Base-by-base conservation (phyloP, 768 basidiomycete genomes). In the Hemileccinum impolitum region DNA sequence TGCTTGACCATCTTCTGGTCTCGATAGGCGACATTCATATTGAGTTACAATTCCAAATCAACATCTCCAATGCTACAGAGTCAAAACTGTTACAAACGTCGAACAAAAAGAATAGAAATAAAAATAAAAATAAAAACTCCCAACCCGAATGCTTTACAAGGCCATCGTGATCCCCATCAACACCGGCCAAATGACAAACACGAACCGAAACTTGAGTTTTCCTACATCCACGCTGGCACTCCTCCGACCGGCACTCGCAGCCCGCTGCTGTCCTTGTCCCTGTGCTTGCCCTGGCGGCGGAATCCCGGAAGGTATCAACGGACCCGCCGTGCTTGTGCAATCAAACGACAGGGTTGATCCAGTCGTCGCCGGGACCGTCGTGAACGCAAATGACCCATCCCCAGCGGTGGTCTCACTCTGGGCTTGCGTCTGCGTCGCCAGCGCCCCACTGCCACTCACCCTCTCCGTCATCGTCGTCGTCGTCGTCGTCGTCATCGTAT, bases 131-230 rank as follows among this genome's bases (percentile, higher is more conserved):
- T 3, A 8, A n/a, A 23, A 6, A 32, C 11, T 1, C n/a, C 31
- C 25, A n/a, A n/a, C 23, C 23, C 23, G 6, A 9, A 2, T 4
- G 15, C n/a, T 62, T n/a, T 52, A 82, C 41, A 80, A 56, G 5
- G 79, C 78, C 75, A 84, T 74, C 31, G 76, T 73, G 39, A 81
- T 63, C 2, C 81, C 82, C 46, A 82, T 68, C 44, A 83, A 59
- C 7, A 77, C 72, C 30, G 81, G 79, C 77, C 80, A 82, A 19
- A 78, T 62, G 51, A 82, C 68, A 47, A 78, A 79, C 51, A 78
- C 69, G 40, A 80, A 51, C 10, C 72, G 63, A 59, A 79, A 78
- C 54, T 72, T 75, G 51, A 72, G 58, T 55, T 62, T 65, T 44
- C 70, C 72, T 17, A 68, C 50, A 43, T 71, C 62, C 18, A 69